Base-by-base conservation (phyloP, 805 yeast species). In the Starmerella cellae region DNA sequence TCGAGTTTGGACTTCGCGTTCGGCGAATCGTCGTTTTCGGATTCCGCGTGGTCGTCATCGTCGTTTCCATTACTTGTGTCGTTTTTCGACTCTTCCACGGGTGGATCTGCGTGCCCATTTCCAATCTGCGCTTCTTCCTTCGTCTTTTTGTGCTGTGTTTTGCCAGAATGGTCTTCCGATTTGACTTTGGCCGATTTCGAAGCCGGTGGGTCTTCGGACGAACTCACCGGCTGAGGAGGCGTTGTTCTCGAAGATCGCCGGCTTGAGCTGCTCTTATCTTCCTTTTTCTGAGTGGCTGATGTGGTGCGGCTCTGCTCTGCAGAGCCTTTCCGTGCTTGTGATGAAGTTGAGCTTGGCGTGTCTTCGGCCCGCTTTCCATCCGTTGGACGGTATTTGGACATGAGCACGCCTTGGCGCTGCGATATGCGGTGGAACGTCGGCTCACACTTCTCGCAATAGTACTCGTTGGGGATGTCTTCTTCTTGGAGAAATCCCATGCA, bases 401-500 rank as follows among this genome's bases (percentile, higher is more conserved):
- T 23, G 10, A 40, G 38, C 20, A 43, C 22, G 8, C 50, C 47
- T 16, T 39, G 41, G 24, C 52, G 36, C 13, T 45, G 42, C 19
- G 35, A 38, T 6, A 43, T 33, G 23, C 44, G 41, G 59, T 88
- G 98, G 37, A 82, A 63, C 24, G 82, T 87, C 1, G 96, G 96
- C 49, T 77, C 74, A 64, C 98, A 88, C 50, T 64, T 62, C 59
- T 88, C 98, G 67, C 98, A 88, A 82, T 87, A 84, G 61, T 91
- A 88, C 60, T 82, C 82, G 44, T 88, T 96, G 3, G 96, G 95
- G 2, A 84, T 82, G 38, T 74, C 78, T 13, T 73, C 75, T 47
- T 77, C 83, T 39, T 74, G 75, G 42, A 68, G 68, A 44, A 88
- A 75, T 1, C 95, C 94, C 29, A 88, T 95, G 66, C 98, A 88